Percentiles rank a stretch among this genome's conserved stretches.
Evolutionary conservation across 495 filamentous ascomycete genomes (phyloP).

Genomic region (Hypoxylon crocopeplum): DNA sequence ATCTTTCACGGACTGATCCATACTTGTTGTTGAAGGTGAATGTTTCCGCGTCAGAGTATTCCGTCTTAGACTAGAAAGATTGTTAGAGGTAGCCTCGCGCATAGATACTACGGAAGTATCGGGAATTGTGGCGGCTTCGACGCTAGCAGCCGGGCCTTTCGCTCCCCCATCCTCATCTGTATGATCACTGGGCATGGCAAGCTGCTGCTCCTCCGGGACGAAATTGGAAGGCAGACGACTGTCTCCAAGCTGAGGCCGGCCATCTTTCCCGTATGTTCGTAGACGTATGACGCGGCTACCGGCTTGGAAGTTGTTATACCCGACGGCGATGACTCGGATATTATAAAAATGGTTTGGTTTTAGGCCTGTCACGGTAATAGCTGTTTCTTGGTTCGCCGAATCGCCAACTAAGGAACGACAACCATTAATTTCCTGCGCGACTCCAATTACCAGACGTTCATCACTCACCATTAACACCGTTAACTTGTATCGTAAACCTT

Average conservation of each 20-base stretch:
- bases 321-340: conserved; percentile 87
- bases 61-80: conserved; percentile 65
- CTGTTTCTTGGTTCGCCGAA: conserved; percentile 81
- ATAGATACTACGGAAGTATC: conserved; percentile 60
- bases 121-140: conserved; percentile 63
- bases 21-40: conserved; percentile 72
- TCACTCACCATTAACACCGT: conserved; percentile 82
- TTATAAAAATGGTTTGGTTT: conserved; percentile 89
- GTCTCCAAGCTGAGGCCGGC: conserved; percentile 61
- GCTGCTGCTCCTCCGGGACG: conserved; percentile 51
- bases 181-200: conserved; percentile 46
- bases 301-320: conserved; percentile 87
- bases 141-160: conserved; percentile 50
- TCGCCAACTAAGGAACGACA: conserved; percentile 72
- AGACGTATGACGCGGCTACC: conserved; percentile 85
- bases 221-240: conserved; percentile 61
- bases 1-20: conserved; percentile 61
- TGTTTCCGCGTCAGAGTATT: conserved; percentile 74
- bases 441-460: background rate
- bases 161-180: conserved; percentile 48
- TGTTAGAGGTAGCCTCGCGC: conserved; percentile 65
- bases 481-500: conserved; percentile 90
- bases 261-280: conserved; percentile 65
- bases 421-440: conserved; percentile 20
- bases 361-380: conserved; percentile 85